Evolutionary conservation across 2,329 filamentous ascomycete genomes (phyloP).

Genomic region (Pyrenochaeta sp.): DNA sequence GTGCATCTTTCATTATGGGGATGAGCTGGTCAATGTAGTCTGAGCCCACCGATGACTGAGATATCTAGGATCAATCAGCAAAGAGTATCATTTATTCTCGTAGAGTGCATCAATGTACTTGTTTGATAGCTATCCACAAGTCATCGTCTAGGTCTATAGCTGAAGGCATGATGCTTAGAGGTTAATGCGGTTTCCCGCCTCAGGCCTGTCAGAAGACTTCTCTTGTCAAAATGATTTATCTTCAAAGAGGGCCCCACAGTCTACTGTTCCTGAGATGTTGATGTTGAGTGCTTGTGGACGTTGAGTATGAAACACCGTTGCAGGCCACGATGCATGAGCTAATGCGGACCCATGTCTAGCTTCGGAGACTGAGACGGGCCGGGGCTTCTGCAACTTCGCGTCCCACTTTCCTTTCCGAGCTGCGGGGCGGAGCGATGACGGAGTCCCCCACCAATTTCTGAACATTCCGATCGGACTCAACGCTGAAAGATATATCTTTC

Average conservation of each 20-base stretch:
- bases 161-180: slow-evolving; percentile 40
- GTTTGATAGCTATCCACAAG: slow-evolving; percentile 58
- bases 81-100: neutral
- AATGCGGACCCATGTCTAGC: slow-evolving; percentile 3
- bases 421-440: slow-evolving; percentile 45
- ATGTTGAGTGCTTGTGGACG: slow-evolving; percentile 12
- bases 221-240: neutral
- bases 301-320: slow-evolving; percentile 24
- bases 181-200: slow-evolving; percentile 5
- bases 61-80: slow-evolving; percentile 69
- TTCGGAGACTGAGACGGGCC: slow-evolving; percentile 1
- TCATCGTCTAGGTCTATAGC: slow-evolving; percentile 58
- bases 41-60: slow-evolving; percentile 86
- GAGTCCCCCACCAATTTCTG: slow-evolving; percentile 37
- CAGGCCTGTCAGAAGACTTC: neutral
- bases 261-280: slow-evolving; percentile 7
- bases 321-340: slow-evolving; percentile 6
- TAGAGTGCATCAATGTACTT: slow-evolving; percentile 48
- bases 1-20: slow-evolving; percentile 90
- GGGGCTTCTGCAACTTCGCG: neutral
- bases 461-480: slow-evolving; percentile 44
- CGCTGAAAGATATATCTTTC: slow-evolving; percentile 32
- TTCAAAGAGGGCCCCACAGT: neutral
- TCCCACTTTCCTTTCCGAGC: slow-evolving; percentile 27
- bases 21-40: slow-evolving; percentile 97